Percentiles rank a stretch among this genome's conserved stretches.
These are phyloP conservation scores for Syzygium malaccense DNA, from an alignment of 441 rosid genomes.

Conservation along the genomic window DNA sequence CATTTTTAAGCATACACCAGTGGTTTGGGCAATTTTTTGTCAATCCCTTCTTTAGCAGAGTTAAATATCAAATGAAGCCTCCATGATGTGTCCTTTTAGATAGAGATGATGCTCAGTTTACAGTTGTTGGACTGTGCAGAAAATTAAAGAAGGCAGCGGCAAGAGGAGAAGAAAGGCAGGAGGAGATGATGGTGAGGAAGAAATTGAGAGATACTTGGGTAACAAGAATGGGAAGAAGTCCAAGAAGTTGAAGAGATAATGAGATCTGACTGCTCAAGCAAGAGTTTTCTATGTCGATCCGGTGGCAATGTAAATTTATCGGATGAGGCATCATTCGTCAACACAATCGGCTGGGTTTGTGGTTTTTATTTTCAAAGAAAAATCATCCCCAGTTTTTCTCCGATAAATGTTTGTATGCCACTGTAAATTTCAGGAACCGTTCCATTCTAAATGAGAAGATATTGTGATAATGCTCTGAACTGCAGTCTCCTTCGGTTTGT, in stretches of 20 bases:
- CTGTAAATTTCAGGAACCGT: background rate
- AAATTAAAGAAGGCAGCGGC: slow-evolving; percentile 46
- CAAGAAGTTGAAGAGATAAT: slow-evolving; percentile 19
- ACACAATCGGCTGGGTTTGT: background rate
- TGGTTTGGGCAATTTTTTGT: background rate
- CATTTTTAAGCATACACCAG: background rate
- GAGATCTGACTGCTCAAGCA: background rate
- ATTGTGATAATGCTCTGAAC: background rate
- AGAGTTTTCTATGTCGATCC: background rate
- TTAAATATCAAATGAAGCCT: background rate
- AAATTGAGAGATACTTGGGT: slow-evolving; percentile 47
- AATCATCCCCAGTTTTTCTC: background rate
- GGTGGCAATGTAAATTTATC: background rate
- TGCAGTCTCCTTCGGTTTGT: background rate
- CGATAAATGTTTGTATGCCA: background rate
- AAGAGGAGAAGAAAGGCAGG: slow-evolving; percentile 20
- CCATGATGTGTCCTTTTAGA: background rate
- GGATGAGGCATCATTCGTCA: background rate
- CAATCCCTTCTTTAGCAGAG: background rate
- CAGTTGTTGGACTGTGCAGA: slow-evolving; percentile 23
- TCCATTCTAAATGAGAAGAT: background rate
- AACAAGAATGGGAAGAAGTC: slow-evolving; percentile 28
- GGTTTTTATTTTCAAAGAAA: background rate
- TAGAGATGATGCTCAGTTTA: background rate
- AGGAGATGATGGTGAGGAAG: slow-evolving; percentile 52